Base-by-base conservation (phyloP, 73 alveolate genomes). In the Uronychia setigera region DNA sequence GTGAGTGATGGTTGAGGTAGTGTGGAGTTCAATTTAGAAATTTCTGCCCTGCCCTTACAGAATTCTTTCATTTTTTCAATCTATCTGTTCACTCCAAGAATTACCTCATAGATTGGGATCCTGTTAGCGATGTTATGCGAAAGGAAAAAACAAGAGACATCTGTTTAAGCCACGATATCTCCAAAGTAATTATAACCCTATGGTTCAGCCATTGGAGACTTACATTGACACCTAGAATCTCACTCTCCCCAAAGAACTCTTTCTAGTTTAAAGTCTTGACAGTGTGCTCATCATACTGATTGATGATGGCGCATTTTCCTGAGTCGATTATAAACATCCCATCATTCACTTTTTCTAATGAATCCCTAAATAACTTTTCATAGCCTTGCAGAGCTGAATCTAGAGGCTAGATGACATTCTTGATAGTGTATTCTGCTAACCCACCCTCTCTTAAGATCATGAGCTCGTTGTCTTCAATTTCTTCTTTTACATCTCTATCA, bases 241-340 rank as follows among this genome's bases (percentile, higher is more conserved):
- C 67, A 46, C 67, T 46, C 19, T 85, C 91, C 26, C 91, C 91
- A 85, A 85, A 85, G 91, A 35, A 85, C 67, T 85, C 91, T 1
- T 79, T 79, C 59, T 86, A 77, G 14, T 14, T 74, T 14, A 78
- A 32, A 0, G 78, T 78, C 1, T 33, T 58, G n/a, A 85, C 27
- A 11, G 35, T 26, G 35, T 35, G 77, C 9, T 85, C 77, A 35
- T 85, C 91, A 26, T 25, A 76, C 25, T 74, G 80, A 59, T 85
- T 85, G 58, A 85, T 57, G 0, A 85, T 78, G 31, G 1, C 26
- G 81, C 91, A 85, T 31, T 78, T 76, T 0, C 91, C 91, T 1
- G 81, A 29, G 82, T 85, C 91, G 26, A 85, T 76, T 27, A 85
- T 26, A 32, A 74, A 85, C 1, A 85, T 32, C 29, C 91, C 91